Conservation (phyloP, 2,329 filamentous ascomycete genomes). For the Ilyonectria sp. region DNA sequence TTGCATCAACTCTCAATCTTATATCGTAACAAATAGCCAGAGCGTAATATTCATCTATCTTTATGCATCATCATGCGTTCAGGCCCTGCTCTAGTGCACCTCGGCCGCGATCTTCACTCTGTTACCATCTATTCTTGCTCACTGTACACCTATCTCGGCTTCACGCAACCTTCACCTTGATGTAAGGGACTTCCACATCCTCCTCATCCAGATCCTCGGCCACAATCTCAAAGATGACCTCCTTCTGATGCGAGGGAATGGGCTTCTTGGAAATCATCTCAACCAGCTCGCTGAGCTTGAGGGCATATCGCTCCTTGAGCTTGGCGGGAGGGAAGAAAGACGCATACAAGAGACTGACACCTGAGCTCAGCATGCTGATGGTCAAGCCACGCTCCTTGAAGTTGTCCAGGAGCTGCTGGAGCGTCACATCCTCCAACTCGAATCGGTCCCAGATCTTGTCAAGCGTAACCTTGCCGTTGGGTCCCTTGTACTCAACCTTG, state of each 20-base stretch:
- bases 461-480: conserved; percentile 83
- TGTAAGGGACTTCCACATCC: conserved; percentile 97
- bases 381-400: conserved; percentile 86
- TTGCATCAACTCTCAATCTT: neutral
- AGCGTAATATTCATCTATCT: conserved; percentile 40
- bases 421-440: conserved; percentile 87
- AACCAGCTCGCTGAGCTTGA: conserved; percentile 92
- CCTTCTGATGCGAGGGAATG: conserved; percentile 91
- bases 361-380: conserved; percentile 96
- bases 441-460: conserved; percentile 99
- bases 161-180: conserved; percentile 82
- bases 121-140: conserved; percentile 17
- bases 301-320: conserved; percentile 83
- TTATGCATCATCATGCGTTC: conserved; percentile 35
- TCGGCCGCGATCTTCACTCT: conserved; percentile 31
- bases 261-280: conserved; percentile 93
- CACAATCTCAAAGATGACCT: conserved; percentile 96
- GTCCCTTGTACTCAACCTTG: conserved; percentile 90
- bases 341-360: conserved; percentile 94
- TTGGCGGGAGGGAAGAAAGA: conserved; percentile 87
- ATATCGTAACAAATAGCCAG: conserved; percentile 1
- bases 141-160: conserved; percentile 26
- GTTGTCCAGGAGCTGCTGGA: conserved; percentile 85
- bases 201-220: conserved; percentile 90
- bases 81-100: conserved; percentile 36